Evolutionary conservation across 2,329 filamentous ascomycete genomes (phyloP).

Genomic region (Cercospora sp.): DNA sequence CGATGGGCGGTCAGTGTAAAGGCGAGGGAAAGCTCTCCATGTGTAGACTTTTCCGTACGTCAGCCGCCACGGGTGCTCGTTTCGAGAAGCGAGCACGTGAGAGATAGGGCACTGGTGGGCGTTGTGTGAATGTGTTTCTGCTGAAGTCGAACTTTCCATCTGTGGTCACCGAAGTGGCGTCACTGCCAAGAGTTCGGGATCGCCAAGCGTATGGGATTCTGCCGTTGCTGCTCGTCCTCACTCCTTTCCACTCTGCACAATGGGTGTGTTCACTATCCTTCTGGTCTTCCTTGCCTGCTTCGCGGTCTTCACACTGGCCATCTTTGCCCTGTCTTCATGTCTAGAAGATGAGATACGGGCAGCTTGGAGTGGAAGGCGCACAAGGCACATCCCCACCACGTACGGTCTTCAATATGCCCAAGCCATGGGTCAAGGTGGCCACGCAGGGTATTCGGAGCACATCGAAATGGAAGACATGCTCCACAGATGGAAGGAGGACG

Average conservation of each 20-base stretch:
- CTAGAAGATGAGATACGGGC: conserved; percentile 55
- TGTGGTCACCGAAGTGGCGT: conserved; percentile 8
- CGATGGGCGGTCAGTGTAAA: conserved; percentile 24
- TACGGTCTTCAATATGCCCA: conserved; percentile 59
- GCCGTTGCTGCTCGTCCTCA: not conserved
- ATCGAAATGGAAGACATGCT: conserved; percentile 65
- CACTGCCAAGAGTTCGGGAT: conserved; percentile 14
- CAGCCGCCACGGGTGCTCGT: conserved; percentile 19
- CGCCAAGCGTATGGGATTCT: not conserved
- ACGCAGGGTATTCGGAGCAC: conserved; percentile 58
- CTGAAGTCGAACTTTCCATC: conserved; percentile 8
- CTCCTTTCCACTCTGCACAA: conserved; percentile 9
- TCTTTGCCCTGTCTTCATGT: conserved; percentile 57
- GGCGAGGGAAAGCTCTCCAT: conserved; percentile 42
- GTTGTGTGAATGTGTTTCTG: not conserved
- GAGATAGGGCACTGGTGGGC: not conserved
- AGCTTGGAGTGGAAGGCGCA: conserved; percentile 45
- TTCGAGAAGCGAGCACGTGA: conserved; percentile 4
- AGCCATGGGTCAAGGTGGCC: conserved; percentile 55
- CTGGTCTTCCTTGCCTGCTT: conserved; percentile 30
- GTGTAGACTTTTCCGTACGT: conserved; percentile 20
- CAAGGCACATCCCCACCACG: conserved; percentile 42
- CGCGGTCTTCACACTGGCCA: conserved; percentile 40
- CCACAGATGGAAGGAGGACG: conserved; percentile 30
- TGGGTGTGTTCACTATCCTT: conserved; percentile 28